A percentile compares a stretch with the other conserved stretches of the same genome.
Evolutionary conservation across 805 yeast species (phyloP).

Genomic region (Ogataea salicorniae): DNA sequence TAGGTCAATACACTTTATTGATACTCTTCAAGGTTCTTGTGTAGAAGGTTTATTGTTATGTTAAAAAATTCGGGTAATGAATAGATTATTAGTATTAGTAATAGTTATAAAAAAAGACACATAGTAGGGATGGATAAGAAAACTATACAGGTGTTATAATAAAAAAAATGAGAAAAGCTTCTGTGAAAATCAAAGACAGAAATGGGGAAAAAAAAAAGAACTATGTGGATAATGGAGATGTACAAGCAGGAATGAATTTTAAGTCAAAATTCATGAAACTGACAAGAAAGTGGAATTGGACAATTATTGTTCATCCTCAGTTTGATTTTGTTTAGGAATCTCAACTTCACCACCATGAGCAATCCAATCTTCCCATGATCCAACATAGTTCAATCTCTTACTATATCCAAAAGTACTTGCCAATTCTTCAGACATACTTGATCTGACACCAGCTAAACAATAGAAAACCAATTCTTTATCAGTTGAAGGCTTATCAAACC

Average conservation of each 20-base stretch:
- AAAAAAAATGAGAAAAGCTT: background rate
- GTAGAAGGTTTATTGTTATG: no score
- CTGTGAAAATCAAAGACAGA: background rate
- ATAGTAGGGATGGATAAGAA: no score
- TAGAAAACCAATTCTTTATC: conserved; percentile 79
- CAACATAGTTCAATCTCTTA: conserved; percentile 78
- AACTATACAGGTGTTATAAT: background rate
- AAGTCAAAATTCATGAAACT: background rate
- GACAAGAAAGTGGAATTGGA: no score
- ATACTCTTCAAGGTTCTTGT: no score
- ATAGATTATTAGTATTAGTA: no score
- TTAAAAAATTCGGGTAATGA: no score
- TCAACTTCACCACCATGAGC: conserved; percentile 33
- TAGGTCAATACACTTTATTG: no score
- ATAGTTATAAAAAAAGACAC: no score
- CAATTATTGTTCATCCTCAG: conserved; percentile 5
- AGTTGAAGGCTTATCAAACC: conserved; percentile 69
- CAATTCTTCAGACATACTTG: conserved; percentile 84
- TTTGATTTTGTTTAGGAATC: conserved; percentile 5
- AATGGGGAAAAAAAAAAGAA: background rate
- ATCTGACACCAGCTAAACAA: conserved; percentile 90
- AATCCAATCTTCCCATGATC: conserved; percentile 86
- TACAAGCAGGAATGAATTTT: background rate
- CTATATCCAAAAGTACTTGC: conserved; percentile 87
- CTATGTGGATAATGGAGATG: no score